Conservation (phyloP, 495 filamentous ascomycete genomes). For the Pseudevernia furfuracea region DNA sequence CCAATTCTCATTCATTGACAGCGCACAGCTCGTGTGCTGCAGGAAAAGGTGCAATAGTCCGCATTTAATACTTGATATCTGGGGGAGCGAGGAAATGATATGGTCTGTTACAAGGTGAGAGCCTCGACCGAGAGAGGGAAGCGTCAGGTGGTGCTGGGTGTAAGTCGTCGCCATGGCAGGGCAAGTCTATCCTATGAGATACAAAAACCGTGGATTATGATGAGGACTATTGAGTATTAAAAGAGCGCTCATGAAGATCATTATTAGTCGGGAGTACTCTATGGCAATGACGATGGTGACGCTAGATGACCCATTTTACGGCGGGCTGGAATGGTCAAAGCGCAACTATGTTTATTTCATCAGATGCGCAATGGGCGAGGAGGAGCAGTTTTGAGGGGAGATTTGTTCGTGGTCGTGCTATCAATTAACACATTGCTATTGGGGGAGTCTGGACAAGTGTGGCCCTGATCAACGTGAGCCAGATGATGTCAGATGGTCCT, state of each 20-base stretch:
- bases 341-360: neutral
- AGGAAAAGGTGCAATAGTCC: slow-evolving; percentile 84
- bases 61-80: slow-evolving; percentile 70
- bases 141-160: slow-evolving; percentile 48
- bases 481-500: neutral
- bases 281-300: neutral
- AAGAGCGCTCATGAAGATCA: slow-evolving; percentile 15
- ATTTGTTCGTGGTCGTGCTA: neutral
- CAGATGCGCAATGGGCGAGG: neutral
- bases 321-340: neutral
- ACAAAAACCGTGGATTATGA: slow-evolving; percentile 32
- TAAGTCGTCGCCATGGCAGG: slow-evolving; percentile 27
- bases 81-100: slow-evolving; percentile 56
- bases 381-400: neutral
- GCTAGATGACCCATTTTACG: neutral
- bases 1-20: slow-evolving; percentile 93
- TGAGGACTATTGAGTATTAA: slow-evolving; percentile 44
- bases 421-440: neutral
- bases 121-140: slow-evolving; percentile 67
- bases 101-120: slow-evolving; percentile 82
- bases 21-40: slow-evolving; percentile 81
- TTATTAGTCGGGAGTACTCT: neutral
- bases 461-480: neutral
- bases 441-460: neutral
- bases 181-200: slow-evolving; percentile 36